Conservation (phyloP, 2,329 filamentous ascomycete species). For the Sporothrix humicola region DNA sequence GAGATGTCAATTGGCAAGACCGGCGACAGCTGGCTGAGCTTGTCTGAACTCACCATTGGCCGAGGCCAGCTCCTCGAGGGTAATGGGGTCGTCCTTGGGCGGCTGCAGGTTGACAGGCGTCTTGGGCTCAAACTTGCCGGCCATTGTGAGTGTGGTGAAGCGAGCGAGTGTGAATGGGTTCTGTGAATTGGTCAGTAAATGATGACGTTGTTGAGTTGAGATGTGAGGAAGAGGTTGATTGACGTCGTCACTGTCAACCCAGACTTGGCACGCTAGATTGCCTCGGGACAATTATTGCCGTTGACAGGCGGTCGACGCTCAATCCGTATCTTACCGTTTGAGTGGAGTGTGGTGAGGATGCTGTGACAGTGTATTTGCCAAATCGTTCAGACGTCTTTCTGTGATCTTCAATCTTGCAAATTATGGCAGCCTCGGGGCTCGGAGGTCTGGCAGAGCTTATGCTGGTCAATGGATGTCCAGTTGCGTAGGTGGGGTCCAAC, state of each 20-base stretch:
- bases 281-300: too few species aligned
- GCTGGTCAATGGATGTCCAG: too few species aligned
- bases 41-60: conserved; percentile 71
- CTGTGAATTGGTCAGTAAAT: too few species aligned
- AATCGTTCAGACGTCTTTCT: not conserved
- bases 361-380: not conserved
- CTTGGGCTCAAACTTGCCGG: conserved; percentile 79
- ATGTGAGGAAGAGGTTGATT: too few species aligned
- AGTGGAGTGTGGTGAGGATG: not conserved
- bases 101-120: conserved; percentile 74
- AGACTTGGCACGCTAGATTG: too few species aligned
- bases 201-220: too few species aligned
- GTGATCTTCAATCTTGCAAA: too few species aligned
- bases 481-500: not conserved
- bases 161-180: too few species aligned
- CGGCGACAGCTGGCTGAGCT: not conserved
- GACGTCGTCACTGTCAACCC: too few species aligned
- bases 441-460: too few species aligned
- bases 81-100: conserved; percentile 87
- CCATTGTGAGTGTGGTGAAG: conserved; percentile 49
- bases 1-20: too few species aligned
- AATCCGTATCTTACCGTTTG: not conserved
- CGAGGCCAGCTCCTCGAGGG: conserved; percentile 76
- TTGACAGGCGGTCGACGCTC: not conserved
- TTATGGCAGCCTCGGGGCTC: too few species aligned